Conservation (phyloP, 768 basidiomycete species). For the Cantharellus cinnabarinus region DNA sequence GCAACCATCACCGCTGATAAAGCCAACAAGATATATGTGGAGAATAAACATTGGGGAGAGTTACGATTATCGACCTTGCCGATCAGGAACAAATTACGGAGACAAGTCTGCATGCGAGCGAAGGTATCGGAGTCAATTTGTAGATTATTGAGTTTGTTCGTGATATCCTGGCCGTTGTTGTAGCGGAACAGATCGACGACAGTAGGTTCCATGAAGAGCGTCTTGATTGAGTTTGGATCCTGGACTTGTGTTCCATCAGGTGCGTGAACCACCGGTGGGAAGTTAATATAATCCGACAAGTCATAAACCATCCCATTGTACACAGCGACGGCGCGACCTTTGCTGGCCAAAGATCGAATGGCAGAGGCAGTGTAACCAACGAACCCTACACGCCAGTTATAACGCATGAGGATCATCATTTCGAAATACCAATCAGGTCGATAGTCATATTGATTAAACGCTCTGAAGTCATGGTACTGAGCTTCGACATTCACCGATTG, state of each 20-base stretch:
- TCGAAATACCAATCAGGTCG: slow-evolving; percentile 98
- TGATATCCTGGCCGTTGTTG: slow-evolving; percentile 59
- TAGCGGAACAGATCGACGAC: slow-evolving; percentile 60
- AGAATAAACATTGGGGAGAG: slow-evolving; percentile 79
- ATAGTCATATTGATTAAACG: slow-evolving; percentile 55
- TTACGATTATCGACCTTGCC: slow-evolving; percentile 86
- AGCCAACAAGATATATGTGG: slow-evolving; percentile 75
- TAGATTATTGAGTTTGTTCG: slow-evolving; percentile 46
- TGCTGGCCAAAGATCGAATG: slow-evolving; percentile 21
- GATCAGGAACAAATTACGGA: slow-evolving; percentile 82
- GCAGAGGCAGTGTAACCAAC: slow-evolving; percentile 63
- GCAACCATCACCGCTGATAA: slow-evolving; percentile 82
- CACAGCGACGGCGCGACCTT: slow-evolving; percentile 64
- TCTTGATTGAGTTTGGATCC: slow-evolving; percentile 23
- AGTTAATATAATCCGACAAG: slow-evolving; percentile 55
- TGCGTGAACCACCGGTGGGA: slow-evolving; percentile 34
- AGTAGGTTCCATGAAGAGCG: slow-evolving; percentile 48
- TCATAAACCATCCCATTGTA: slow-evolving; percentile 79
- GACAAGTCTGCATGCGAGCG: slow-evolving; percentile 59
- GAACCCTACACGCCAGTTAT: slow-evolving; percentile 72
- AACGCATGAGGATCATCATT: slow-evolving; percentile 83
- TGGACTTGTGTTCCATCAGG: slow-evolving; percentile 26
- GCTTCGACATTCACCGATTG: slow-evolving; percentile 42
- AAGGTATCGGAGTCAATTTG: slow-evolving; percentile 40
- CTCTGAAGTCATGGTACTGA: slow-evolving; percentile 91